Percentiles rank a stretch among this genome's conserved stretches.
phyloP scores from a whole-genome alignment of 345 rosid species.

The Durio zibethinus region DNA sequence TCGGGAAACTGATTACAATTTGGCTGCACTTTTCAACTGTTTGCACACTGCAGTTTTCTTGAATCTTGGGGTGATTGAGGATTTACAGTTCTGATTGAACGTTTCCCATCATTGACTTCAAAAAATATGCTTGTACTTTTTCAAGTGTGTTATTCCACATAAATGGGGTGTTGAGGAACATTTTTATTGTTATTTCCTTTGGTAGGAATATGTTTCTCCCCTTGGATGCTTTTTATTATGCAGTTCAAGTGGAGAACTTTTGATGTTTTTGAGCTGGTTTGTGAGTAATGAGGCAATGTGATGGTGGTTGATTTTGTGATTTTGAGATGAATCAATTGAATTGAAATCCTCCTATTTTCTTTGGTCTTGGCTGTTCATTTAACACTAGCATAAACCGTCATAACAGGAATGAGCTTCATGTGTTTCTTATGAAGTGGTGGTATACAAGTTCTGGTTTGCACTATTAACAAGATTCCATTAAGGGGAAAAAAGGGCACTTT shows the following conservation, averaged over 20 bases:
- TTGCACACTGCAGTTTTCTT: conserved; percentile 17
- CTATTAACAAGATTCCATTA: background rate
- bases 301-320: background rate
- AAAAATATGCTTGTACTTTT: conserved; percentile 26
- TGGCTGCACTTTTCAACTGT: conserved; percentile 10
- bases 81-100: conserved; percentile 23
- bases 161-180: conserved; percentile 13
- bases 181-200: background rate
- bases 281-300: background rate
- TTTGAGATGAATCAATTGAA: background rate
- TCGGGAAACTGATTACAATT: background rate
- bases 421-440: too few species aligned
- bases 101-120: conserved; percentile 14
- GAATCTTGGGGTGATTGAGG: conserved; percentile 8
- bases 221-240: conserved; percentile 42
- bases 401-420: background rate
- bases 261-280: conserved; percentile 3
- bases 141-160: conserved; percentile 19
- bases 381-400: background rate
- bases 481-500: background rate
- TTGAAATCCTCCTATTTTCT: background rate
- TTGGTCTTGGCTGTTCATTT: background rate
- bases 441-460: background rate
- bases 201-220: conserved; percentile 15
- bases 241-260: conserved; percentile 40